A percentile compares a stretch with the other conserved stretches of the same genome.
These are phyloP conservation scores for Hypsizygus ulmarius DNA, from an alignment of 1,284 basidiomycete species.

Conservation along the genomic window DNA sequence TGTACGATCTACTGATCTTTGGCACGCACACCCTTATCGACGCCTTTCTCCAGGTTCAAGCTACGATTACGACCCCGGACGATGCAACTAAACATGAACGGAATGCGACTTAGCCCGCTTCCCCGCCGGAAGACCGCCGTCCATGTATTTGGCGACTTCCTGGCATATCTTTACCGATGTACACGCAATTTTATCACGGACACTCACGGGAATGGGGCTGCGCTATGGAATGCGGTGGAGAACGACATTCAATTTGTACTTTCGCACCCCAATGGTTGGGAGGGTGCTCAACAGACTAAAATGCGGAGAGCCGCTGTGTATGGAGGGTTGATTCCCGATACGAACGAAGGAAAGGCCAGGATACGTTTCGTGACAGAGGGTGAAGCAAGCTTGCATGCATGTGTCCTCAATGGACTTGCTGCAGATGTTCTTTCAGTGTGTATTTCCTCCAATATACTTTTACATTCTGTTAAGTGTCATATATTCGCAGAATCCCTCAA, in stretches of 20 bases:
- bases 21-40: neutral
- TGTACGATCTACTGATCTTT: slow-evolving; percentile 42
- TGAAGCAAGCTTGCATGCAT: slow-evolving; percentile 76
- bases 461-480: slow-evolving; percentile 1
- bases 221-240: slow-evolving; percentile 66
- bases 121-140: slow-evolving; percentile 65
- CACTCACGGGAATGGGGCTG: slow-evolving; percentile 66
- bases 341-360: slow-evolving; percentile 63
- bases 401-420: slow-evolving; percentile 70
- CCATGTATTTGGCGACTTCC: slow-evolving; percentile 75
- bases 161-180: slow-evolving; percentile 69
- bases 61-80: slow-evolving; percentile 68
- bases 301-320: slow-evolving; percentile 69
- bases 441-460: slow-evolving; percentile 12
- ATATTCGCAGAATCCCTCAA: slow-evolving; percentile 53
- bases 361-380: slow-evolving; percentile 79
- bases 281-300: slow-evolving; percentile 73
- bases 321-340: slow-evolving; percentile 67
- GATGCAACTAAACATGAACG: slow-evolving; percentile 78
- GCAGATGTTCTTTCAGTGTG: slow-evolving; percentile 69
- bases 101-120: slow-evolving; percentile 66
- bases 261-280: slow-evolving; percentile 80
- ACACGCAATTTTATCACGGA: slow-evolving; percentile 71
- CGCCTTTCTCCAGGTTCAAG: slow-evolving; percentile 58
- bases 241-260: slow-evolving; percentile 67